Base-by-base conservation (phyloP, 495 filamentous ascomycete species). In the Annulohypoxylon bovei region DNA sequence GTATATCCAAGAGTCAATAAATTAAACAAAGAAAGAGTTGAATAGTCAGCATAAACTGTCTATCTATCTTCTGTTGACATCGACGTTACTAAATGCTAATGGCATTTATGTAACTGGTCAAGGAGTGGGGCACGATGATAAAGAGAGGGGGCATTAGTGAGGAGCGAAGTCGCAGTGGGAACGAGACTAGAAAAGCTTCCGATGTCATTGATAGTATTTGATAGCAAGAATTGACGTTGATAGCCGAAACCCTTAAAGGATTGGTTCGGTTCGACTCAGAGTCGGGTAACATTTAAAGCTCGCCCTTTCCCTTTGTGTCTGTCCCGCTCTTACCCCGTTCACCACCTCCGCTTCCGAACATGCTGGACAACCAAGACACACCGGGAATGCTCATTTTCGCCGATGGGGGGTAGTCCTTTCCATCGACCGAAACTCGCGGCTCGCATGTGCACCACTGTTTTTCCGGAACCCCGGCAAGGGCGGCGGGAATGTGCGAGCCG, bases 361-460 rank as follows among this genome's bases (percentile, higher is more conserved):
- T 53, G 14, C 63, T 46, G 20, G 60, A 62, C 18, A 76, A 22
- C 74, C 67, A 80, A 6, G 56, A 70, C 44, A 42, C 20, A 1
- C 74, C 74, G 30, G 74, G 74, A 40, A 75, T 67, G 6, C 62
- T 66, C 58, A 82, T 78, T 77, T 81, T 82, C 28, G 80, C 83
- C 28, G 84, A 84, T 71, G 89, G 89, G 56, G 89, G 89, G 68
- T 90, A 91, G 61, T 78, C 65, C 77, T 86, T 87, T n/a, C 88
- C 89, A 20, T 85, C 81, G 39, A 81, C 79, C 74, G 86, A 83
- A 12, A 88, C 82, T 77, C 84, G 84, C 37, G 88, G 88, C 37
- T 81, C 76, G 69, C 89, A 92, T 1, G 82, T 80, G 78, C 89
- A 92, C 79, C 89, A 83, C 42, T 90, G 74, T 14, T 79, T 73